A percentile compares a stretch with the other conserved stretches of the same genome.
These are phyloP conservation scores for Exophiala aquamarina DNA, from an alignment of 2,329 filamentous ascomycete genomes.

Conservation along the genomic window DNA sequence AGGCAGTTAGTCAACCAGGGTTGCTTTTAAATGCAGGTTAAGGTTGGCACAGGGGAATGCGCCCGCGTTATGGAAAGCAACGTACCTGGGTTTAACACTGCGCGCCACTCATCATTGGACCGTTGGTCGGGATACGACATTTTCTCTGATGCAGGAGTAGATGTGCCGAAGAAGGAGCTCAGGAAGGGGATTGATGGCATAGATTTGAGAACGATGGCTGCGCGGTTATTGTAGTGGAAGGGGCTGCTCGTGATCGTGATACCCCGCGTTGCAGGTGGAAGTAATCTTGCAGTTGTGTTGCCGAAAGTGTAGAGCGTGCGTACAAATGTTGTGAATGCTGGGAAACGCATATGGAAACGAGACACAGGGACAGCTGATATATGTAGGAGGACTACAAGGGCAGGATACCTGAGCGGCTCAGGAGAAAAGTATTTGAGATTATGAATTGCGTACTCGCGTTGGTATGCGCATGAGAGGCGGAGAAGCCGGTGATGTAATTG, in stretches of 20 bases:
- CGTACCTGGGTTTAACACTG: conserved; percentile 71
- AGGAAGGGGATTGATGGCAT: conserved; percentile 81
- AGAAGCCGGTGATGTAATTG: no score
- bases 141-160: conserved; percentile 45
- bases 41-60: no score
- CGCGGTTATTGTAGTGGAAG: conserved; percentile 23
- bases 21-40: no score
- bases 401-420: no score
- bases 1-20: no score
- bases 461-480: no score
- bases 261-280: conserved; percentile 9
- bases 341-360: conserved; percentile 49
- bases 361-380: no score
- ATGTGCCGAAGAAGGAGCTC: conserved; percentile 70
- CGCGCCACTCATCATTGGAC: conserved; percentile 81
- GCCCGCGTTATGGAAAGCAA: conserved; percentile 12
- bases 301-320: conserved; percentile 49
- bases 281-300: conserved; percentile 40
- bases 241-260: conserved; percentile 23
- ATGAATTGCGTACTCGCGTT: background rate
- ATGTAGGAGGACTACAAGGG: no score
- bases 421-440: no score
- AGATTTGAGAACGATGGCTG: conserved; percentile 51
- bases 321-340: conserved; percentile 47
- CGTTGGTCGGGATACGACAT: conserved; percentile 76